A percentile compares a stretch with the other conserved stretches of the same genome.
phyloP scores from a whole-genome alignment of 1,284 basidiomycete species.

The Trichosporon sp. region DNA sequence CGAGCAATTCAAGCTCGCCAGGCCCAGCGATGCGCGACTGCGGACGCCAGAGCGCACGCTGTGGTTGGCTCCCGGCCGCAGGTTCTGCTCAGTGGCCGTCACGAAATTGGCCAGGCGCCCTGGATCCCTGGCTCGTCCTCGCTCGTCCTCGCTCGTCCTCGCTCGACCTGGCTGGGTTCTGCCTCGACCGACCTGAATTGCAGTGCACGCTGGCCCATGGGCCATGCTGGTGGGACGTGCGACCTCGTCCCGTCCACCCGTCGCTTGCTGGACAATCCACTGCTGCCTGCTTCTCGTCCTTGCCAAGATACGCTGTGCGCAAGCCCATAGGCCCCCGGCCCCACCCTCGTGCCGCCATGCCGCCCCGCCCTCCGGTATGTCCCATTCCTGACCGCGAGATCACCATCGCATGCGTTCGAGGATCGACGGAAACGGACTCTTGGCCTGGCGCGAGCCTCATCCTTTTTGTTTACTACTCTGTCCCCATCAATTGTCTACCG shows the following conservation, averaged over 20 bases:
- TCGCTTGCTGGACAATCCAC: not conserved
- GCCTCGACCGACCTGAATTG: constrained; percentile 3
- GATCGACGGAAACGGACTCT: not conserved
- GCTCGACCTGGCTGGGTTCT: not conserved
- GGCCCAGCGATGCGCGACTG: not conserved
- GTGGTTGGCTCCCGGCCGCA: not conserved
- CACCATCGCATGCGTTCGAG: constrained; percentile 1
- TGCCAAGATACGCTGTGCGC: not conserved
- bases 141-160: not conserved
- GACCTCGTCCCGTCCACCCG: not conserved
- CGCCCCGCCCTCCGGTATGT: not conserved
- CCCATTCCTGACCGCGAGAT: not conserved
- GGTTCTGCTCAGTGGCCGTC: not conserved
- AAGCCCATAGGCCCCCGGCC: not conserved
- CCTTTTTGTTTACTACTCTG: not conserved
- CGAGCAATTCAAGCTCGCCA: constrained; percentile 1
- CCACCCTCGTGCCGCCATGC: not conserved
- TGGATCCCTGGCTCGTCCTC: not conserved
- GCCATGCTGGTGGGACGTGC: constrained; percentile 1
- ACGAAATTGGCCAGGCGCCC: not conserved
- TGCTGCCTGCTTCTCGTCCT: not conserved
- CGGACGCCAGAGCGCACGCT: not conserved
- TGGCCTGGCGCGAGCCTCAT: not conserved
- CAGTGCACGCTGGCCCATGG: not conserved
- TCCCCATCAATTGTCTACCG: not conserved